These are phyloP conservation scores for Colletotrichum sp. DNA, from an alignment of 2,329 filamentous ascomycete genomes.

Conservation along the genomic window DNA sequence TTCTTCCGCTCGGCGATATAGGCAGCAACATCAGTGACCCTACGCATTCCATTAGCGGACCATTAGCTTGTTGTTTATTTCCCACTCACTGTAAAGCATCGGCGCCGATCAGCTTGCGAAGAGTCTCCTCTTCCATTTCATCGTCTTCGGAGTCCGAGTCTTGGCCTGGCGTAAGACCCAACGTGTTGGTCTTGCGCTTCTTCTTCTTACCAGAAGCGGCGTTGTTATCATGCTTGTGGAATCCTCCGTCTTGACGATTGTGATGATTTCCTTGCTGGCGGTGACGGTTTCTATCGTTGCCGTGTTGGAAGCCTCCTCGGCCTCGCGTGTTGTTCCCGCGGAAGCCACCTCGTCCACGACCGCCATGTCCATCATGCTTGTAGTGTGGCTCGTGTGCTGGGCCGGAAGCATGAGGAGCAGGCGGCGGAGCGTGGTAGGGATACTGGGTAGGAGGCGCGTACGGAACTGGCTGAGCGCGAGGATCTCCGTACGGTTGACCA, in stretches of 20 bases:
- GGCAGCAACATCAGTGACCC: slow-evolving; percentile 72
- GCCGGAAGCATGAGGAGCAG: slow-evolving; percentile 38
- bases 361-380: slow-evolving; percentile 34
- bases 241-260: slow-evolving; percentile 28
- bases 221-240: slow-evolving; percentile 36
- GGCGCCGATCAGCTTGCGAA: slow-evolving; percentile 58
- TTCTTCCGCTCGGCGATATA: slow-evolving; percentile 84
- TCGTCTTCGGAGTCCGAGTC: slow-evolving; percentile 70
- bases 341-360: slow-evolving; percentile 30
- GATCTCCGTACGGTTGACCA: slow-evolving; percentile 45
- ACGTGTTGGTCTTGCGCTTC: slow-evolving; percentile 73
- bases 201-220: slow-evolving; percentile 66
- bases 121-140: slow-evolving; percentile 73
- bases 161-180: slow-evolving; percentile 73
- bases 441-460: slow-evolving; percentile 33
- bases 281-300: slow-evolving; percentile 19
- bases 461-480: slow-evolving; percentile 35
- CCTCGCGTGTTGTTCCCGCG: slow-evolving; percentile 24
- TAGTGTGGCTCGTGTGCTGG: slow-evolving; percentile 37
- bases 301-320: slow-evolving; percentile 40
- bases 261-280: slow-evolving; percentile 44
- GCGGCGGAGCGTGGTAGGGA: slow-evolving; percentile 41
- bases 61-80: not conserved
- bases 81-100: slow-evolving; percentile 59
- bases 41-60: slow-evolving; percentile 27